Conservation (phyloP, 108 stramenopile genomes). For the Cylindrotheca closterium region DNA sequence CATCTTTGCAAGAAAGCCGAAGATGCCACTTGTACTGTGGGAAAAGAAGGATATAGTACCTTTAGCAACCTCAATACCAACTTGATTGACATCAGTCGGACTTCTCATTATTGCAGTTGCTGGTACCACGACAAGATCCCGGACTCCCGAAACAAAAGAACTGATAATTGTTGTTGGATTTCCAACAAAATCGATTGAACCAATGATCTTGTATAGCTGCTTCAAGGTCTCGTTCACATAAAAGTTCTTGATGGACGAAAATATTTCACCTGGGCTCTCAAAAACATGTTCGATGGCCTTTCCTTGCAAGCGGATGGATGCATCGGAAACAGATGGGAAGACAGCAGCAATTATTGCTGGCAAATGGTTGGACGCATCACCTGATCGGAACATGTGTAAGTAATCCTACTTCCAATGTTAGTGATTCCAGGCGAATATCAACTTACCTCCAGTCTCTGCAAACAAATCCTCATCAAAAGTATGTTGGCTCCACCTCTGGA, state of each 20-base stretch:
- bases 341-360: constrained; percentile 36
- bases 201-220: constrained; percentile 95
- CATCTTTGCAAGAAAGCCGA: constrained; percentile 83
- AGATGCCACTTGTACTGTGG: constrained; percentile 88
- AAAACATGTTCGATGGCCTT: constrained; percentile 76
- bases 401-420: neutral
- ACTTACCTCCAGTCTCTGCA: constrained; percentile 27
- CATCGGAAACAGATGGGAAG: constrained; percentile 79
- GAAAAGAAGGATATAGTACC: constrained; percentile 92
- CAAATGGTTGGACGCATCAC: constrained; percentile 14
- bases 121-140: constrained; percentile 92
- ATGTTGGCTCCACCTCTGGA: constrained; percentile 48
- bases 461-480: constrained; percentile 43
- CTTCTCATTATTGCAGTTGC: constrained; percentile 75
- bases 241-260: constrained; percentile 65
- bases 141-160: constrained; percentile 84
- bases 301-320: constrained; percentile 83
- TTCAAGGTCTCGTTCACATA: constrained; percentile 80
- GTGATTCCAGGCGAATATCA: neutral
- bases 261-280: constrained; percentile 59
- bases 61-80: constrained; percentile 92
- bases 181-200: constrained; percentile 93
- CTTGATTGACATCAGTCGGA: constrained; percentile 82
- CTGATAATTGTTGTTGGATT: constrained; percentile 89
- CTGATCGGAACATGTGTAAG: neutral